Evolutionary conservation across 2,329 filamentous ascomycete species (phyloP).

Genomic region (Sarocladiaceae sp.): DNA sequence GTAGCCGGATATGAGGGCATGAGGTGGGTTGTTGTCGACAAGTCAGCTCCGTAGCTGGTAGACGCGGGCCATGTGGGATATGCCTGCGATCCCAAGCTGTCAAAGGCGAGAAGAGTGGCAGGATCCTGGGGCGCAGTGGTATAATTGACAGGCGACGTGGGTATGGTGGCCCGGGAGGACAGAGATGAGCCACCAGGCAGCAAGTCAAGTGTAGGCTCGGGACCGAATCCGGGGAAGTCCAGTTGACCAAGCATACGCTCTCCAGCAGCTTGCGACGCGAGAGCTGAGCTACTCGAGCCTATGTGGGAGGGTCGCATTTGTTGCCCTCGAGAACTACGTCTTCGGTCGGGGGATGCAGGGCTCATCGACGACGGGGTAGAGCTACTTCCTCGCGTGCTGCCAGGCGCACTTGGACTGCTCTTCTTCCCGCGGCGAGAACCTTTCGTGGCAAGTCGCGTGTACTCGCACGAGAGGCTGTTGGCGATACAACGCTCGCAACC

Average conservation of each 20-base stretch:
- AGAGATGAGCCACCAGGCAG: neutral
- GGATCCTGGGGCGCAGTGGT: neutral
- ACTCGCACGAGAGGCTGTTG: constrained; percentile 26
- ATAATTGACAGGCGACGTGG: neutral
- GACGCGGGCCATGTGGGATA: neutral
- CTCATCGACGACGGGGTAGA: neutral
- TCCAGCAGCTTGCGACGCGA: neutral
- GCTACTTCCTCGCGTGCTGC: constrained; percentile 6
- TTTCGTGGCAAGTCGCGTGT: constrained; percentile 27
- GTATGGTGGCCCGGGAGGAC: neutral
- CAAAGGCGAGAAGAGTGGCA: neutral
- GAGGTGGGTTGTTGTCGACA: neutral
- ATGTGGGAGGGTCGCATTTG: neutral
- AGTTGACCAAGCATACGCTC: neutral
- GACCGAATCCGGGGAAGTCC: neutral
- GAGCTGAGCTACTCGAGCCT: neutral
- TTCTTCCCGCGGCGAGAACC: constrained; percentile 23
- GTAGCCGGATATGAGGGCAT: neutral
- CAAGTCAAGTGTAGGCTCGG: neutral
- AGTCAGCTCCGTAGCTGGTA: neutral
- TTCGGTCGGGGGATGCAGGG: neutral
- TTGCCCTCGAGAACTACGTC: neutral
- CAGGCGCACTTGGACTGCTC: constrained; percentile 3
- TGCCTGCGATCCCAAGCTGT: neutral
- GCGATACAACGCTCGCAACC: constrained; percentile 29